phyloP scores from a whole-genome alignment of 1,139 yeast species.

The Nakaseomyces kungkrabaensis region DNA sequence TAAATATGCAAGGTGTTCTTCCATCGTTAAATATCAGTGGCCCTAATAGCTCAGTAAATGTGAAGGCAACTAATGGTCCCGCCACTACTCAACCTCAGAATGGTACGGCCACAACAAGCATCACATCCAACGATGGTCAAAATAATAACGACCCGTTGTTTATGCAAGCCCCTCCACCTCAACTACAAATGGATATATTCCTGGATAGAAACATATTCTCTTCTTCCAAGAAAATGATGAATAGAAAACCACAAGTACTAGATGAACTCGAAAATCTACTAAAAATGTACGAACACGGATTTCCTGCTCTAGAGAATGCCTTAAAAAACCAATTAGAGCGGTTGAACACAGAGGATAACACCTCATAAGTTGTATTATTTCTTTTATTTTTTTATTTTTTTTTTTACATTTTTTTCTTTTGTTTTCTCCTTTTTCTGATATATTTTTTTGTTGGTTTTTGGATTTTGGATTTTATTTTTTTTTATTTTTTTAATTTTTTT shows the following conservation, averaged over 20 bases:
- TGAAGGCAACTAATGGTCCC: neutral
- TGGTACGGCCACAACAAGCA: neutral
- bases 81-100: neutral
- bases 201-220: constrained; percentile 16
- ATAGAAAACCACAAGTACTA: constrained; percentile 23
- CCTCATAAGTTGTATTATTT: neutral
- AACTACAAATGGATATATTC: constrained; percentile 23
- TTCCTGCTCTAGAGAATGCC: constrained; percentile 25
- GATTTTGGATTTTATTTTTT: no score
- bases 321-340: constrained; percentile 18
- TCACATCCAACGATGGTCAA: neutral
- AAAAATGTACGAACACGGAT: constrained; percentile 24
- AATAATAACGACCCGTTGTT: neutral
- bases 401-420: no score
- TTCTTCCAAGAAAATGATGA: constrained; percentile 8
- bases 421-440: no score
- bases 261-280: constrained; percentile 23
- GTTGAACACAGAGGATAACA: constrained; percentile 7
- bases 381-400: no score
- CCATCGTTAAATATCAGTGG: neutral
- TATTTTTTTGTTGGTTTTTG: no score
- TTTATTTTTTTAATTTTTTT: no score
- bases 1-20: neutral
- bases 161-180: constrained; percentile 24
- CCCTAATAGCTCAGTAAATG: neutral